These are phyloP conservation scores for Malassezia sp. DNA, from an alignment of 1,284 basidiomycete genomes.

Conservation along the genomic window DNA sequence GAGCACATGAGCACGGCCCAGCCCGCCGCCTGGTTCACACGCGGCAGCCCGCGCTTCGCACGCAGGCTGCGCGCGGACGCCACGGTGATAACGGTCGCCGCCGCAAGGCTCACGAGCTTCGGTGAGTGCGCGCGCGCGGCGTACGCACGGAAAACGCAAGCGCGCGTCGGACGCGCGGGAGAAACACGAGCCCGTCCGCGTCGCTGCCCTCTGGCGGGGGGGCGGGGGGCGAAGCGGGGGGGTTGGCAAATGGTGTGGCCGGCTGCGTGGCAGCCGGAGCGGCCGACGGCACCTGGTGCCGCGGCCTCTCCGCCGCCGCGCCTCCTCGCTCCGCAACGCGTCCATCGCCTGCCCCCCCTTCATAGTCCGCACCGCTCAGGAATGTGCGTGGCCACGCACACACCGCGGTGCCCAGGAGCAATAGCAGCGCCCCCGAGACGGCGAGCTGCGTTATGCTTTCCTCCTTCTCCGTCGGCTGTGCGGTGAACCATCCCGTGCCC, in stretches of 20 bases:
- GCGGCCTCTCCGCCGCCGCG: too few relatives aligned
- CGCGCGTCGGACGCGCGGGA: too few relatives aligned
- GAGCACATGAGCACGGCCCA: conserved; percentile 55
- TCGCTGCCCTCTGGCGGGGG: too few relatives aligned
- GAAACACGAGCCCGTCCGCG: too few relatives aligned
- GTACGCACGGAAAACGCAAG: too few relatives aligned
- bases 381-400: conserved; percentile 9
- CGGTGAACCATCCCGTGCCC: conserved; percentile 58
- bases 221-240: too few relatives aligned
- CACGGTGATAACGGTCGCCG: conserved; percentile 47
- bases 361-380: conserved; percentile 13
- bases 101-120: conserved; percentile 48
- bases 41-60: conserved; percentile 60
- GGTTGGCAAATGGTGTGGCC: too few relatives aligned
- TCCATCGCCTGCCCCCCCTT: too few relatives aligned
- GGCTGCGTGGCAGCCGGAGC: too few relatives aligned
- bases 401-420: conserved; percentile 12
- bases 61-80: conserved; percentile 58
- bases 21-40: conserved; percentile 55
- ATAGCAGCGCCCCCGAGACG: conserved; percentile 21
- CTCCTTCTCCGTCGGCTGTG: conserved; percentile 62
- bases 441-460: conserved; percentile 51
- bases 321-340: too few relatives aligned
- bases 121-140: too few relatives aligned
- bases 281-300: too few relatives aligned